Base-by-base conservation (phyloP, 352 stramenopile species). In the Blastocystis sp. region DNA sequence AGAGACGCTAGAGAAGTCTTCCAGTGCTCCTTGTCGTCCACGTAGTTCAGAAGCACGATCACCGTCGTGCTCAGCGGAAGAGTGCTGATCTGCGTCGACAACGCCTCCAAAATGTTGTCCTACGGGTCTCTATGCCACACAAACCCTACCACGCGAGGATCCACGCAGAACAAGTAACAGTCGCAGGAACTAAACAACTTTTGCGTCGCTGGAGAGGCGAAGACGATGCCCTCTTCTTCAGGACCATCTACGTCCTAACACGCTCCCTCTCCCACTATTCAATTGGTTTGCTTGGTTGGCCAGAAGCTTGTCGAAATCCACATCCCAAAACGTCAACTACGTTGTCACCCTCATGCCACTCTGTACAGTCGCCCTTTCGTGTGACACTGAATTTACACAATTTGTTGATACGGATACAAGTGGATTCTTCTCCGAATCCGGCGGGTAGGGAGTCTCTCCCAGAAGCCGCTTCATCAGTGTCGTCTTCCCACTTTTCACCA, bases 91-190 rank as follows among this genome's bases (percentile, higher is more conserved):
- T 78, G 67, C 6, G 21, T 46, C 38, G 34, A n/a, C 4, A 78
- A 59, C 16, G 24, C 40, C 14, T 48, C 29, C 8, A 78, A 78
- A 38, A 78, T 9, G 38, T 24, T 38, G 14, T 78, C 46, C 67
- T 78, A 61, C 21, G 4, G 24, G 24, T 38, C 4, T 38, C 24
- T 27, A 24, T 8, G 21, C 4, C 0, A 44, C 38, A 29, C 16
- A 34, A 57, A 57, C 24, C 16, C 6, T 61, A 78, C 67, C 11
- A 3, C 4, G 18, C 67, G 40, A 6, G 67, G 67, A 78, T 78
- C 42, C 40, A 40, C 67, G 14, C 56, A 32, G 38, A 78, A 78
- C 21, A 78, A 40, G 51, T 57, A 78, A 61, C 67, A 78, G 21
- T 48, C 38, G 24, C 67, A 78, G 9, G n/a, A 34, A 27, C 38